These are phyloP conservation scores for Solioccasus polychromus DNA, from an alignment of 768 basidiomycete species.

Conservation along the genomic window DNA sequence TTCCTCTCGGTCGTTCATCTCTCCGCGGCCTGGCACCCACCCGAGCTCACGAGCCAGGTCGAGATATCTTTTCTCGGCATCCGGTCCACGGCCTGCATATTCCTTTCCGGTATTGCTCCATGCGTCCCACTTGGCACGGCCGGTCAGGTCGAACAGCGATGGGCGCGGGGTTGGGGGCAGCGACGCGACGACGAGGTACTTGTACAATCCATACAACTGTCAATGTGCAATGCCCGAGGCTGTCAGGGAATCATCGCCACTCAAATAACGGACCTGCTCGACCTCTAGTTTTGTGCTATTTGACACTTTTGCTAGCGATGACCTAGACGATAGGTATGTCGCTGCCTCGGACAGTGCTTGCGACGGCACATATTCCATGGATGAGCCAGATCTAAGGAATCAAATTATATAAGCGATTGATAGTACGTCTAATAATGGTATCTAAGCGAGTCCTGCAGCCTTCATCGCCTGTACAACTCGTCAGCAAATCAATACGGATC, in stretches of 20 bases:
- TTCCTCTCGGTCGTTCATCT: slow-evolving; percentile 7
- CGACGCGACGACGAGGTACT: slow-evolving; percentile 60
- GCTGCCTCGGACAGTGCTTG: slow-evolving; percentile 57
- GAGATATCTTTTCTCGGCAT: slow-evolving; percentile 65
- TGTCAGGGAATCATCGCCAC: slow-evolving; percentile 16
- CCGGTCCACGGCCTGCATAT: slow-evolving; percentile 39
- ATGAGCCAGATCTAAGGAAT: slow-evolving; percentile 6
- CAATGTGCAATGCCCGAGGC: slow-evolving; percentile 23
- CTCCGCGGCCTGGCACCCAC: slow-evolving; percentile 47
- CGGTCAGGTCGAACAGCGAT: slow-evolving; percentile 74
- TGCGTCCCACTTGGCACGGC: slow-evolving; percentile 85
- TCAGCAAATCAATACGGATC: slow-evolving; percentile 5
- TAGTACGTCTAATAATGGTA: slow-evolving; percentile 19
- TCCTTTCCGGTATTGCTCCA: slow-evolving; percentile 56
- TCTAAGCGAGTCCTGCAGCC: slow-evolving; percentile 66
- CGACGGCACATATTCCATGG: slow-evolving; percentile 35
- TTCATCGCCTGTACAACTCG: slow-evolving; percentile 61
- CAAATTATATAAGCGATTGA: slow-evolving; percentile 37
- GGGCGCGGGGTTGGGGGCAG: slow-evolving; percentile 60
- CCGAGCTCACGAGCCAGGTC: slow-evolving; percentile 67
- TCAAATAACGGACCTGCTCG: slow-evolving; percentile 23
- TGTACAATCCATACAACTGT: slow-evolving; percentile 86
- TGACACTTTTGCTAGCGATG: slow-evolving; percentile 54
- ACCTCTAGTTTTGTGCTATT: slow-evolving; percentile 76
- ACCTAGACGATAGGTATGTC: slow-evolving; percentile 55